These are phyloP conservation scores for Astragalus glycyphyllos DNA, from an alignment of 306 rosid species.

Conservation along the genomic window DNA sequence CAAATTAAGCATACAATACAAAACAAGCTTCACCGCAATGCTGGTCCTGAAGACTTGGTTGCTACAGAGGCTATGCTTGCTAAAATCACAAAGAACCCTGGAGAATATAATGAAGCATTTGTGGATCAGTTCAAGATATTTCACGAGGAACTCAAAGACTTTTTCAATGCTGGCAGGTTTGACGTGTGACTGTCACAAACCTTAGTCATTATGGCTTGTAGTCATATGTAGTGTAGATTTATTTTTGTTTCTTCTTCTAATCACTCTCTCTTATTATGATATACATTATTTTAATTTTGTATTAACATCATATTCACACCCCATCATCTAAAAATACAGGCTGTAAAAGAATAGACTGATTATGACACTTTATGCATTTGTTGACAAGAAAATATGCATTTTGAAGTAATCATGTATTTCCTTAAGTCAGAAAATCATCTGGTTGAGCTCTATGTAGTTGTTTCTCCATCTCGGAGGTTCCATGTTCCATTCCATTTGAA, in stretches of 20 bases:
- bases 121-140: conserved; percentile 93
- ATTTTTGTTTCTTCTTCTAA: conserved; percentile 1
- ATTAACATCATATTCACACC: conserved; percentile 10
- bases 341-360: conserved; percentile 7
- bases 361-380: conserved; percentile 26
- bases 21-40: conserved; percentile 98
- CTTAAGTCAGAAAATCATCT: conserved; percentile 21
- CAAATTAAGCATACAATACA: conserved; percentile 97
- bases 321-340: conserved; percentile 26
- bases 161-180: conserved; percentile 99
- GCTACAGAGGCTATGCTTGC: conserved; percentile 98
- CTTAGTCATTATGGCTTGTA: conserved; percentile 13
- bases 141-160: conserved; percentile 92
- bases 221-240: conserved; percentile 26
- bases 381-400: conserved; percentile 24
- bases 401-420: conserved; percentile 33
- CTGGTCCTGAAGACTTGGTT: conserved; percentile 98
- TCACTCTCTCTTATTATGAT: conserved; percentile 23
- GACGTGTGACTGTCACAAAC: conserved; percentile 38
- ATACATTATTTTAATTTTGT: conserved; percentile 16
- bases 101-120: conserved; percentile 81
- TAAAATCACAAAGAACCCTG: conserved; percentile 78
- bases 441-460: conserved; percentile 19
- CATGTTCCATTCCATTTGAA: conserved; percentile 16
- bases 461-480: conserved; percentile 14